These are phyloP conservation scores for Melanogaster broomeanus DNA, from an alignment of 768 basidiomycete species.

Conservation along the genomic window DNA sequence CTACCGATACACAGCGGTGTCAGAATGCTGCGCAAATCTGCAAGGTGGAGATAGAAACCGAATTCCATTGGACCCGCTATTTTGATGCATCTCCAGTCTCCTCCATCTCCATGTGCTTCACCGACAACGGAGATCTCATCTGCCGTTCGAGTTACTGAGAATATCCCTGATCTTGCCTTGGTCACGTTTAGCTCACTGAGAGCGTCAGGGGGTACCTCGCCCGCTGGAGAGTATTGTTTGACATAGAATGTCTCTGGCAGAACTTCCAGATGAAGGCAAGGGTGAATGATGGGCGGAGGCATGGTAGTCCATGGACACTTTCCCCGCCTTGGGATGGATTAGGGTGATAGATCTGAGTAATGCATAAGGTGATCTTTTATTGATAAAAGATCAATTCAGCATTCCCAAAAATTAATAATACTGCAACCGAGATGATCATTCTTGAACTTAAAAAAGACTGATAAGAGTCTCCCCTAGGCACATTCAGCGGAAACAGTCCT, in stretches of 20 bases:
- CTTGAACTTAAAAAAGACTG: no score
- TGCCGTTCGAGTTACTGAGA: conserved; percentile 58
- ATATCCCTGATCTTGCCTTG: conserved; percentile 35
- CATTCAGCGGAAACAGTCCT: no score
- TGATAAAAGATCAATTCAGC: no score
- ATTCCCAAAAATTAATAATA: no score
- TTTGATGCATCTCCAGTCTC: conserved; percentile 59
- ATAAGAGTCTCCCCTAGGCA: no score
- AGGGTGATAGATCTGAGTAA: no score
- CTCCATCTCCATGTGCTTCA: conserved; percentile 39
- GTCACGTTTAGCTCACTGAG: conserved; percentile 31
- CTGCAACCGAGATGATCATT: no score
- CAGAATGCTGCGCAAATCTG: not conserved
- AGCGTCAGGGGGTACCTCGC: conserved; percentile 31
- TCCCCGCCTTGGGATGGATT: no score
- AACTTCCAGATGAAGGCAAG: conserved; percentile 50
- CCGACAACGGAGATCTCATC: conserved; percentile 68
- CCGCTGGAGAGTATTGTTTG: conserved; percentile 38
- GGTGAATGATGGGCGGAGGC: conserved; percentile 47
- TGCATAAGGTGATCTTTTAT: no score
- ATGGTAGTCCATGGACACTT: conserved; percentile 16
- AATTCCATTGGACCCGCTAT: conserved; percentile 71
- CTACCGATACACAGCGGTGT: conserved; percentile 29
- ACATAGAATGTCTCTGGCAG: conserved; percentile 46
- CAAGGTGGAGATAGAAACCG: conserved; percentile 33